phyloP scores from a whole-genome alignment of 768 basidiomycete genomes.

The Termitomyces heimii region DNA sequence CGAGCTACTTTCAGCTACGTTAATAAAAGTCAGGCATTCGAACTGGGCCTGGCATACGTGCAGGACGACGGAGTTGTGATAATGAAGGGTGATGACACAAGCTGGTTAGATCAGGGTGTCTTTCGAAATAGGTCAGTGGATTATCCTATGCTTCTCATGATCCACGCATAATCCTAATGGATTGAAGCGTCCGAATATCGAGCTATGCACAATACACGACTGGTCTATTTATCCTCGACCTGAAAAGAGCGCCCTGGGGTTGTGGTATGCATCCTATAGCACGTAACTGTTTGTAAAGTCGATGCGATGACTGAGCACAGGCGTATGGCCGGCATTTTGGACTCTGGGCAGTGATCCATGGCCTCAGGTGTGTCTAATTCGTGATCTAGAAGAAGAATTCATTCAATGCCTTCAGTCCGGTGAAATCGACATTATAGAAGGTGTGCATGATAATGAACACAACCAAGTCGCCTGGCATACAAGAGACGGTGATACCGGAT shows the following conservation, averaged over 20 bases:
- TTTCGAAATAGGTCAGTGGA: slow-evolving; percentile 52
- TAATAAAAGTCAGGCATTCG: slow-evolving; percentile 45
- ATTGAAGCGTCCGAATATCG: slow-evolving; percentile 63
- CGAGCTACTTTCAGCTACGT: slow-evolving; percentile 46
- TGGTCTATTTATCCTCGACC: slow-evolving; percentile 81
- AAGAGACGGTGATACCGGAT: slow-evolving; percentile 40
- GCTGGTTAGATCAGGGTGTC: slow-evolving; percentile 43
- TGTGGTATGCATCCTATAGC: slow-evolving; percentile 52
- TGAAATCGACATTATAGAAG: slow-evolving; percentile 82
- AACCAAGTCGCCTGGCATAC: slow-evolving; percentile 86
- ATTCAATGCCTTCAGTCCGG: slow-evolving; percentile 42
- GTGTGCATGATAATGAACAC: slow-evolving; percentile 79
- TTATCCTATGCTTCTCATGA: background rate
- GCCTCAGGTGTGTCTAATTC: slow-evolving; percentile 48
- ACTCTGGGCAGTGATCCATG: slow-evolving; percentile 53
- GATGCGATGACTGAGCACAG: slow-evolving; percentile 24
- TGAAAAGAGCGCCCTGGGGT: slow-evolving; percentile 82
- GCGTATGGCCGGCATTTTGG: slow-evolving; percentile 85
- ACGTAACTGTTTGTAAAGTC: background rate
- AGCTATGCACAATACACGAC: slow-evolving; percentile 59
- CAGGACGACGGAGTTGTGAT: slow-evolving; percentile 53
- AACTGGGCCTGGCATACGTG: slow-evolving; percentile 49
- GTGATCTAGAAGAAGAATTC: background rate
- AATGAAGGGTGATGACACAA: slow-evolving; percentile 75
- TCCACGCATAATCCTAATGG: background rate